Evolutionary conservation across 2,329 filamentous ascomycete species (phyloP), one percentile per base, ranked within the genome.

Genomic region (Colletotrichum orbiculare): DNA sequence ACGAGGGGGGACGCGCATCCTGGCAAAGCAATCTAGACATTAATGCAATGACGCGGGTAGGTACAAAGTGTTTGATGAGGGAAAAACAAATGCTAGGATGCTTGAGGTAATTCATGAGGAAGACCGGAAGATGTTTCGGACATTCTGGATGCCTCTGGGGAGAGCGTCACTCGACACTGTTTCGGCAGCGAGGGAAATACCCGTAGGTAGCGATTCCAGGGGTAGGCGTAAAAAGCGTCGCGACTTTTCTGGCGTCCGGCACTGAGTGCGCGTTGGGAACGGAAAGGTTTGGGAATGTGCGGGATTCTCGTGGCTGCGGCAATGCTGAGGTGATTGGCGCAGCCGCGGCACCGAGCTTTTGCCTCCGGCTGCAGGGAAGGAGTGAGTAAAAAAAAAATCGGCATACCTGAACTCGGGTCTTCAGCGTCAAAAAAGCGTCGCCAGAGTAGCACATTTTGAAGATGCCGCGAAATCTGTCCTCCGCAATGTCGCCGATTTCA

Each of bases 361-460:
- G 52, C 25, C 39, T 49, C 48, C 35, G 50, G n/a, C 33, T 54
- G 61, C 61, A 64, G 55, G 55, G 54, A 58, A 59, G 34, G 38
- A 8, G 7, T n/a, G n/a, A 66, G 15, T 17, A 55, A 66, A 71
- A 64, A 64, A 15, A 56, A 60, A 66, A 58, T 52, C 34, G 53
- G 56, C 71, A 69, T 86, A 91, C 89, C 84, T 99, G 96, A 69
- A 99, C 96, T 79, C 94, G 89, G 64, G 96, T 99, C 78, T 96
- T 96, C 68, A 99, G 85, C 34, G 96, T 98, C 79, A 99, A 81
- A 76, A 94, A 98, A 37, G 96, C 95, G 80, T 99, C 95, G 70
- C 96, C 96, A 2, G 92, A 89, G 77, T 99, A 99, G 77, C 91
- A 95, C 95, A 99, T 98, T 79, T 98, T 98, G 85, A 99, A 99